Percentiles rank a stretch among this genome's conserved stretches.
Evolutionary conservation across 2,329 filamentous ascomycete species (phyloP).

Genomic region (Fonsecaea nubica): DNA sequence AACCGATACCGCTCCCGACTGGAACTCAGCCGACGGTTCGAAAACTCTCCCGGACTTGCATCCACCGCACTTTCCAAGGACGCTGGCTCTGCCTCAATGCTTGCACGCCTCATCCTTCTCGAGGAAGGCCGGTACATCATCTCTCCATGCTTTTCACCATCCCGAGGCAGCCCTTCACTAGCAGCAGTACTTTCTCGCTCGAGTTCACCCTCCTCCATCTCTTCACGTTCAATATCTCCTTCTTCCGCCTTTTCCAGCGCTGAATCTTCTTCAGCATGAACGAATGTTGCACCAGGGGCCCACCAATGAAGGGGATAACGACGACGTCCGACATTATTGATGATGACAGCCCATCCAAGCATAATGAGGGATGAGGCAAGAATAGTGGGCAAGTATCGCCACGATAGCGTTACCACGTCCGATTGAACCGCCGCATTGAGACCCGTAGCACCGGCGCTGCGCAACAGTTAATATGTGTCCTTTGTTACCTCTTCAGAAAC

Average conservation of each 20-base stretch:
- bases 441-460: slow-evolving; percentile 44
- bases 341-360: slow-evolving; percentile 41
- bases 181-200: slow-evolving; percentile 20
- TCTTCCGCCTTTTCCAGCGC: slow-evolving; percentile 25
- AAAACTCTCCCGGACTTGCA: slow-evolving; percentile 16
- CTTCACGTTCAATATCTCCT: slow-evolving; percentile 21
- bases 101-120: slow-evolving; percentile 4
- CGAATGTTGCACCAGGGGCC: slow-evolving; percentile 33
- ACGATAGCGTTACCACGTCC: slow-evolving; percentile 43
- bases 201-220: slow-evolving; percentile 24
- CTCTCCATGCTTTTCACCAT: slow-evolving; percentile 1
- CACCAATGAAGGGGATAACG: slow-evolving; percentile 45
- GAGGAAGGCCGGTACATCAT: neutral
- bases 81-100: slow-evolving; percentile 9
- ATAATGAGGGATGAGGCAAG: slow-evolving; percentile 44
- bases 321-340: slow-evolving; percentile 45
- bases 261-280: slow-evolving; percentile 19
- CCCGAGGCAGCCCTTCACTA: neutral
- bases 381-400: slow-evolving; percentile 45
- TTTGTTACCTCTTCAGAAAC: neutral
- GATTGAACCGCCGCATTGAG: slow-evolving; percentile 43
- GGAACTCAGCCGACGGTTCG: slow-evolving; percentile 20
- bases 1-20: slow-evolving; percentile 17
- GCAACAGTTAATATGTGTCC: slow-evolving; percentile 5
- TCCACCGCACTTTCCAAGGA: slow-evolving; percentile 18